Evolutionary conservation across 164 flowering plant species (phyloP).

Genomic region (Litsea cubeba): DNA sequence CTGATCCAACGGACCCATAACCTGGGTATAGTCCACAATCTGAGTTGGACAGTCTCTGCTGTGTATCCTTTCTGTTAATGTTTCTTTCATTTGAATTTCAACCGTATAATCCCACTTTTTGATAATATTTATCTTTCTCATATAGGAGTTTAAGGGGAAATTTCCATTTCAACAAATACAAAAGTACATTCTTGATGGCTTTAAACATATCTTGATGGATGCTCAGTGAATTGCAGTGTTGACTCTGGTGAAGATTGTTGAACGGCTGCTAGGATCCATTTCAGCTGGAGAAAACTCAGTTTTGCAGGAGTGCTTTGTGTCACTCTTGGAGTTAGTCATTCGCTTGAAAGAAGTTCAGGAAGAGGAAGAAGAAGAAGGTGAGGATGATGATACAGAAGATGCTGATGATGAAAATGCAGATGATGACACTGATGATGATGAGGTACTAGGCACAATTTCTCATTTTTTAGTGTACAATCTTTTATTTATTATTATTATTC

Average conservation of each 20-base stretch:
- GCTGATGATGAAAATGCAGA: constrained; percentile 7
- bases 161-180: neutral
- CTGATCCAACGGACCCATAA: neutral
- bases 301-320: constrained; percentile 39
- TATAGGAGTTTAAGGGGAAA: neutral
- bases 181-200: too few relatives aligned
- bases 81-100: neutral
- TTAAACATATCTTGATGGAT: constrained; percentile 3
- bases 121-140: neutral
- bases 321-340: constrained; percentile 48
- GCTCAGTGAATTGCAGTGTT: constrained; percentile 34
- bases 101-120: neutral
- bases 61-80: neutral
- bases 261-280: constrained; percentile 30
- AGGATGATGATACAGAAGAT: constrained; percentile 6
- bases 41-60: neutral
- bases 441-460: constrained; percentile 1
- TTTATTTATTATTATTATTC: neutral
- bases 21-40: neutral
- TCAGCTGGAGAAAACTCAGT: constrained; percentile 23
- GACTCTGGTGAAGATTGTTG: constrained; percentile 48
- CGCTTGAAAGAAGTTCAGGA: constrained; percentile 47
- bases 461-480: neutral
- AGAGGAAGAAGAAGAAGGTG: constrained; percentile 36
- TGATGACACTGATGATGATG: constrained; percentile 12